Evolutionary conservation across 1,139 yeast species (phyloP).

Genomic region (Yamadazyma epiphylla): DNA sequence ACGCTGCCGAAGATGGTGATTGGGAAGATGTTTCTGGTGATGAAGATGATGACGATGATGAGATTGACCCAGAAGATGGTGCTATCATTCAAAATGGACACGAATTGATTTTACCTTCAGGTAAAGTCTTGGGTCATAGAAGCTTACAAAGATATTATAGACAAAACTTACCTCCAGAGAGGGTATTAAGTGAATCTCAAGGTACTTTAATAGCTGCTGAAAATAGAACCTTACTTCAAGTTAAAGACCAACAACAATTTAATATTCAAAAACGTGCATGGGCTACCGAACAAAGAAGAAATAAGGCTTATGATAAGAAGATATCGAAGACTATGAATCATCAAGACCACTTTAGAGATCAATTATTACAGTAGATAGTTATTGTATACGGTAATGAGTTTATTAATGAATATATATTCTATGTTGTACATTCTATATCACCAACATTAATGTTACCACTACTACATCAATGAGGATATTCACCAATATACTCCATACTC

Average conservation of each 20-base stretch:
- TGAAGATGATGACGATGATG: slow-evolving; percentile 36
- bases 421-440: neutral
- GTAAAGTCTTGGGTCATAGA: slow-evolving; percentile 86
- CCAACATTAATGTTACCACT: slow-evolving; percentile 14
- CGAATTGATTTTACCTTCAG: slow-evolving; percentile 83
- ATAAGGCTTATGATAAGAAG: slow-evolving; percentile 70
- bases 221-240: slow-evolving; percentile 62
- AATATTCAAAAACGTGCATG: slow-evolving; percentile 72
- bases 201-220: slow-evolving; percentile 94
- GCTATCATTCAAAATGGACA: slow-evolving; percentile 55
- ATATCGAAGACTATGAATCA: slow-evolving; percentile 78
- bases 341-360: slow-evolving; percentile 92
- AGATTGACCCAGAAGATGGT: slow-evolving; percentile 33
- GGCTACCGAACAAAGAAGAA: slow-evolving; percentile 65
- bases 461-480: slow-evolving; percentile 41
- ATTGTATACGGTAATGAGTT: neutral
- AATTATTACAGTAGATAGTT: slow-evolving; percentile 62
- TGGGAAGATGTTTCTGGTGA: slow-evolving; percentile 51
- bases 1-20: slow-evolving; percentile 36
- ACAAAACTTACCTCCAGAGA: slow-evolving; percentile 74
- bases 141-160: slow-evolving; percentile 81
- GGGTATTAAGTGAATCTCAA: slow-evolving; percentile 78
- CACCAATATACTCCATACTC: slow-evolving; percentile 67
- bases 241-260: slow-evolving; percentile 50
- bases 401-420: slow-evolving; percentile 1